Evolutionary conservation across 2,329 filamentous ascomycete genomes (phyloP).

Genomic region (Aspergillus ruber): DNA sequence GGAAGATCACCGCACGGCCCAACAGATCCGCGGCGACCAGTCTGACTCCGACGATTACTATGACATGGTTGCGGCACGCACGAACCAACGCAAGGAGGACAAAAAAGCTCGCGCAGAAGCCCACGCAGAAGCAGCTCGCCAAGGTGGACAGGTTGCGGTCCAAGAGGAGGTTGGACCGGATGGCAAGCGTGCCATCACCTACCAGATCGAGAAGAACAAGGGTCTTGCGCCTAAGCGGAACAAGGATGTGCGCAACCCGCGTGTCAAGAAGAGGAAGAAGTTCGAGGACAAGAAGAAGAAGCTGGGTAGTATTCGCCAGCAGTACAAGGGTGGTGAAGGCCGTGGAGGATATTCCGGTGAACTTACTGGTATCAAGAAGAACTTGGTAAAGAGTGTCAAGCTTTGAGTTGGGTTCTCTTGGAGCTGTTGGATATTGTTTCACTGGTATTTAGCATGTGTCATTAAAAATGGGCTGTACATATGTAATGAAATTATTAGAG

Average conservation of each 20-base stretch:
- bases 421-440: constrained; percentile 8
- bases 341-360: constrained; percentile 85
- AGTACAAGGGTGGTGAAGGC: constrained; percentile 80
- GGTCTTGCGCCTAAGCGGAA: constrained; percentile 80
- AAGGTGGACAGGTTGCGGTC: constrained; percentile 56
- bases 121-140: constrained; percentile 47
- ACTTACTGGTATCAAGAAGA: constrained; percentile 89
- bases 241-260: constrained; percentile 90
- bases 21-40: constrained; percentile 37
- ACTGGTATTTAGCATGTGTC: constrained; percentile 13
- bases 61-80: constrained; percentile 67
- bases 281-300: constrained; percentile 98
- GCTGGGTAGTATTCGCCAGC: constrained; percentile 73
- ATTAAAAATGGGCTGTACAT: constrained; percentile 17
- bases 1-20: constrained; percentile 52
- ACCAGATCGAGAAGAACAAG: constrained; percentile 96
- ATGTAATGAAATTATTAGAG: constrained; percentile 7
- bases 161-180: constrained; percentile 68
- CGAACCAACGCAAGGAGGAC: constrained; percentile 56
- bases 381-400: constrained; percentile 88
- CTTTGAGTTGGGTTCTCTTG: constrained; percentile 48
- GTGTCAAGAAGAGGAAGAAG: constrained; percentile 97
- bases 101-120: constrained; percentile 64
- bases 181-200: constrained; percentile 87
- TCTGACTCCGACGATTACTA: constrained; percentile 62